Conservation (phyloP, 306 rosid species). For the Cucurbita moschata region DNA sequence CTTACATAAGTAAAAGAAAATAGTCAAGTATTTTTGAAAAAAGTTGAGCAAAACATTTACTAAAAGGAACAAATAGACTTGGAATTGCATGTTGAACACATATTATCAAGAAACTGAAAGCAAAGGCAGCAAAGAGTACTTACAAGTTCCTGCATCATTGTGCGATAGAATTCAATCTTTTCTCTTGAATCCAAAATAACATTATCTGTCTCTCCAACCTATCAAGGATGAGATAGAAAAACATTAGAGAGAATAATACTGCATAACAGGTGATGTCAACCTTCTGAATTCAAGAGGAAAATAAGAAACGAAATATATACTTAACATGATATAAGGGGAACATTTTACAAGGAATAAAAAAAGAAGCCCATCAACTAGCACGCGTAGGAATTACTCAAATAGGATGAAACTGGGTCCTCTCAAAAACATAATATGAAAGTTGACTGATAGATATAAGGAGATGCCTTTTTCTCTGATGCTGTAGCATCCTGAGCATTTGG, state of each 20-base stretch:
- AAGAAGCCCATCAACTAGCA: background rate
- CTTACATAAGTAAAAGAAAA: too few species aligned
- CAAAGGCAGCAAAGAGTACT: background rate
- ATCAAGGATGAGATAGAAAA: constrained; percentile 9
- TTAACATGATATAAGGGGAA: background rate
- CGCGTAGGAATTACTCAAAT: background rate
- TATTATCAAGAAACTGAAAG: too few species aligned
- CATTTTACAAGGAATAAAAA: background rate
- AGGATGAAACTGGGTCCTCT: background rate
- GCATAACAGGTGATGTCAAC: background rate
- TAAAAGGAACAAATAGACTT: too few species aligned
- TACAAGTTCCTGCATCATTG: constrained; percentile 84
- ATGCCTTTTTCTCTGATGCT: constrained; percentile 80
- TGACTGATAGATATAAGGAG: background rate
- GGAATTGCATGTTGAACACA: too few species aligned
- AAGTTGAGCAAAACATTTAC: too few species aligned
- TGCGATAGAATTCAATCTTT: constrained; percentile 64
- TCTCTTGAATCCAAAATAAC: constrained; percentile 62
- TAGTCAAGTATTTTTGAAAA: too few species aligned
- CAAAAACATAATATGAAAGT: background rate
- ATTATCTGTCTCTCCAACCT: constrained; percentile 93
- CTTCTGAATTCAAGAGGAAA: background rate
- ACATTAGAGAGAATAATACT: background rate
- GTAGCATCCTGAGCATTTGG: constrained; percentile 70
- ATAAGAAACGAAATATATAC: background rate